Evolutionary conservation across 805 yeast species (phyloP), one percentile per base, ranked within the genome.

Genomic region (Nakazawaea holstii): DNA sequence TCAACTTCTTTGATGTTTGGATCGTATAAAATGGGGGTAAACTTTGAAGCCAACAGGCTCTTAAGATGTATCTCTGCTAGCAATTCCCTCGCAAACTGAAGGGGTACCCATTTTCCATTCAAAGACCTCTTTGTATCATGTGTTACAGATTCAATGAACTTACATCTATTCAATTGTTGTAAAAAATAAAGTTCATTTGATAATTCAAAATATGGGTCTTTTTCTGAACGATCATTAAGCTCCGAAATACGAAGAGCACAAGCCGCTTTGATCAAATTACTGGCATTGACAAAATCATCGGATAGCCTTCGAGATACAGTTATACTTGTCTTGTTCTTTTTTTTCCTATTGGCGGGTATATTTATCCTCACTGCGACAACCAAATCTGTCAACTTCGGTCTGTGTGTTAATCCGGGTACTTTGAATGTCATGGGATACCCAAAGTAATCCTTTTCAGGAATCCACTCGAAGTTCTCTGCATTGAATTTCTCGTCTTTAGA

Each of bases 21-120:
- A 13, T 31, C 43, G 20, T 24, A 41, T 14, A 41, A 32, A 7
- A 41, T 31, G 11, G 35, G 35, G 11, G 15, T 28, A 20, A 41
- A 31, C 8, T 11, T 30, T 11, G 27, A n/a, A 11, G 17, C 29
- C 9, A 41, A 28, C 17, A 11, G 14, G n/a, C n/a, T 8, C 8
- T 31, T 31, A 8, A 41, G 24, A 41, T 47, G 50, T 11, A 47
- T 35, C 10, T 47, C 50, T 9, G 26, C 31, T 3, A 47, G 39
- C 7, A 61, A 20, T 6, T 39, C 40, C 35, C 53, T 43, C 8
- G 65, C 61, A 48, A 52, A 55, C 26, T 45, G 45, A 3, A 52
- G 46, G 3, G 59, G 54, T 13, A 57, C 51, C 66, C 66, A 62
- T 38, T 53, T 49, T 1, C 66, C 66, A 49, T 53, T 54, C 4